Conservation (phyloP, 805 yeast species). For the Starmerella roubikii region DNA sequence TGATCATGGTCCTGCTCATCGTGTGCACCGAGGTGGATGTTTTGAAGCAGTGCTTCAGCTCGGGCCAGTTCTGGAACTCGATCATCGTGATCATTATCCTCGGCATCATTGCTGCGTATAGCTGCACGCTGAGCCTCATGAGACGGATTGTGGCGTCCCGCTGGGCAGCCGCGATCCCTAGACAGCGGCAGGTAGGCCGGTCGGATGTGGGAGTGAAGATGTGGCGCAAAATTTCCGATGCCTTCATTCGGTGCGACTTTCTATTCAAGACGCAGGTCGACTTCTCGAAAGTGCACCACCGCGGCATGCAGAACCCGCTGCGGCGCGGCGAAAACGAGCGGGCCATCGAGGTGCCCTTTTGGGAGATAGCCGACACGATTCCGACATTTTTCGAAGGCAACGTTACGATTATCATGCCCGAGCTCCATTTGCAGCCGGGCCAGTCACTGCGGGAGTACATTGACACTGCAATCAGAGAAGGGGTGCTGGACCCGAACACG, state of each 20-base stretch:
- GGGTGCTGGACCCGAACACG: constrained; percentile 16
- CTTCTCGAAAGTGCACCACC: constrained; percentile 12
- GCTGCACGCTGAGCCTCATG: constrained; percentile 40
- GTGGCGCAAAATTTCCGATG: constrained; percentile 30
- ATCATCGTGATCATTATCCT: constrained; percentile 66
- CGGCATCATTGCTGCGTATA: constrained; percentile 41
- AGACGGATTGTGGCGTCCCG: constrained; percentile 47
- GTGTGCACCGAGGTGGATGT: constrained; percentile 72
- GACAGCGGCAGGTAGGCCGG: constrained; percentile 53
- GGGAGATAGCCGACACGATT: constrained; percentile 21
- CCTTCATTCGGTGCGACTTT: constrained; percentile 23
- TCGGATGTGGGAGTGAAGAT: constrained; percentile 45
- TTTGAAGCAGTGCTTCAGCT: constrained; percentile 45
- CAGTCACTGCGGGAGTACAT: constrained; percentile 41
- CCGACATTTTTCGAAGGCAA: constrained; percentile 20
- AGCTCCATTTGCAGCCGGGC: constrained; percentile 30
- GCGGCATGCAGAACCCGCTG: constrained; percentile 19
- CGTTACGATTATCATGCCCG: constrained; percentile 21
- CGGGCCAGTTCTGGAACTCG: constrained; percentile 60
- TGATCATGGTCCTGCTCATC: constrained; percentile 34
- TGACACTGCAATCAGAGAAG: constrained; percentile 31
- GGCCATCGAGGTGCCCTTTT: constrained; percentile 19
- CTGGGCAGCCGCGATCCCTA: constrained; percentile 63
- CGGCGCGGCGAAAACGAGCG: neutral
- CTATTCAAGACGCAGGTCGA: constrained; percentile 13